Evolutionary conservation across 192 early-diverging fungal genomes (phyloP).

Genomic region (Umbelopsis sp.): DNA sequence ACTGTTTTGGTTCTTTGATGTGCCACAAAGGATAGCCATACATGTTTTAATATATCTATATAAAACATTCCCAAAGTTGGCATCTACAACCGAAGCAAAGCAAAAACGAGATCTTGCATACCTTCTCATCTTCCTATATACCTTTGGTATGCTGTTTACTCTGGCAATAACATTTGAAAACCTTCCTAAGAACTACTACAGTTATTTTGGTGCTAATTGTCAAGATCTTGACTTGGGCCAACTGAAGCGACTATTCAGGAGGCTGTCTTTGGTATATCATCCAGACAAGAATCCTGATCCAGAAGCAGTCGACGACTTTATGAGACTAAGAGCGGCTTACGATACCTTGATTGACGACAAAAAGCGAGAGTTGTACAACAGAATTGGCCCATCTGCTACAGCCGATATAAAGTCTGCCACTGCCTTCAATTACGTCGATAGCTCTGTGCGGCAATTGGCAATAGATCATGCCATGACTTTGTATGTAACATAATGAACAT

Average conservation of each 20-base stretch:
- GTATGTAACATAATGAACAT: neutral
- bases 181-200: constrained; percentile 1
- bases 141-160: neutral
- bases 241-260: constrained; percentile 3
- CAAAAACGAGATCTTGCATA: neutral
- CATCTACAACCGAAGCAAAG: neutral
- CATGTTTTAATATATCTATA: neutral
- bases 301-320: constrained; percentile 50
- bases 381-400: neutral
- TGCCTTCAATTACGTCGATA: neutral
- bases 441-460: neutral
- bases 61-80: neutral
- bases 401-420: neutral
- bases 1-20: neutral
- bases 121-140: neutral
- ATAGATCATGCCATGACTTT: constrained; percentile 11
- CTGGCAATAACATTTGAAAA: neutral
- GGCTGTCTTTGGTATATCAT: constrained; percentile 58
- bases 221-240: constrained; percentile 7
- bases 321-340: neutral
- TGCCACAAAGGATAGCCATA: constrained; percentile 1
- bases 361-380: neutral
- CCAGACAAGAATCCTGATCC: constrained; percentile 59
- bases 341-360: constrained; percentile 7
- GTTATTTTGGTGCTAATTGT: constrained; percentile 7